Evolutionary conservation across 345 rosid genomes (phyloP), one percentile per base, ranked within the genome.

Genomic region (Pugionium dolabratum): DNA sequence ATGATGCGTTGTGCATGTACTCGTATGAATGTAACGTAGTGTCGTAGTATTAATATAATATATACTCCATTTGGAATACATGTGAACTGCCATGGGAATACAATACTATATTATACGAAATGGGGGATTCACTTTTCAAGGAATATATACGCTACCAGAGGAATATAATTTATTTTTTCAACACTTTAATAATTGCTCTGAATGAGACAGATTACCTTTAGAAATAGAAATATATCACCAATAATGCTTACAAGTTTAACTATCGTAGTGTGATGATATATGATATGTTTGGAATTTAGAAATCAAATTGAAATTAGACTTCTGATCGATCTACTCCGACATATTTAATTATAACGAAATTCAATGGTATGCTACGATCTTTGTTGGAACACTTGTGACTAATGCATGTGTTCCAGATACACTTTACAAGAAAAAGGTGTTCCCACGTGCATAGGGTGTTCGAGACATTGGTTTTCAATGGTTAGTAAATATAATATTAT

Each of bases 61-160:
- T 42, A 39, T 33, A 25, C 64, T 37, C 5, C 2, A 68, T 68
- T n/a, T 32, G 35, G 3, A 25, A 25, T 40, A 9, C 72, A 68
- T 65, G 72, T 68, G 65, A 68, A 48, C 43, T 7, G 39, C 69
- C 25, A 44, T 32, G 31, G 39, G 64, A 64, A 58, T 56, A 39
- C 37, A 2, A 4, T 45, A 44, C 43, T 33, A 47, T 27, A 47
- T 4, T 54, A 46, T 30, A 28, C 25, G n/a, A 45, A 5, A 47
- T 6, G 44, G n/a, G 69, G 18, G 31, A 28, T 36, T 68, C 48
- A 37, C 64, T 40, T 67, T 57, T 67, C 30, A 9, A 6, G 48
- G 27, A 11, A 46, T 56, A 54, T 45, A 39, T n/a, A 56, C 37
- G 18, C 36, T 43, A 45, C 6, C 56, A 57, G 60, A 44, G n/a